Base-by-base conservation (phyloP, 1,284 basidiomycete species). In the Boletus holoroseus region DNA sequence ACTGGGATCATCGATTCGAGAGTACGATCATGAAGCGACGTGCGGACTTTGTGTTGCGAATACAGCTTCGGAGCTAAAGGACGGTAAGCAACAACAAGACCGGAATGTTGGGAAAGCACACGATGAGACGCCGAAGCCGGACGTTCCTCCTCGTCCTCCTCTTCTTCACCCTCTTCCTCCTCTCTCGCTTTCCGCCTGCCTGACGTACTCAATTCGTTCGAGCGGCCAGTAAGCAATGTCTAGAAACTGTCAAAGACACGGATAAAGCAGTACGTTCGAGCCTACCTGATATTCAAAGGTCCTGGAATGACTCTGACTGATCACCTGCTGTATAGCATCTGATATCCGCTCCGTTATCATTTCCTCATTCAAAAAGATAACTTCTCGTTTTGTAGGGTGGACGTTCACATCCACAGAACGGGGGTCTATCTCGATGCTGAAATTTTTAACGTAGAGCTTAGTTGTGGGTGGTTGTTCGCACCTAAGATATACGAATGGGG, bases 321-420 rank as follows among this genome's bases (percentile, higher is more conserved):
- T 76, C n/a, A 94, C 72, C 20, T 76, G 71, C 55, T 90, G 84
- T 1, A 96, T 73, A 0, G 75, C 76, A 56, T 87, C 81, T n/a
- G 88, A 83, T 43, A 99, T 82, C 7, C 73, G 74, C 58, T 93
- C 85, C 4, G 88, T 86, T 58, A 98, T 91, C 12, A 77, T 77
- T 48, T 98, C 96, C 67, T 99, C 93, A 58, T 97, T 83, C 49
- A 98, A 71, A 62, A 99, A 99, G 59, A 94, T 91, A 0, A 97
- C 93, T 68, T 98, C 94, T 34, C 89, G 87, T 69, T 99, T 99
- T 1, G 96, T 99, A 0, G 96, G 96, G 67, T 98, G 95, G 0
- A 99, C 94, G 61, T 99, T 99, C 51, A 98, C 94, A 62, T 99
- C 96, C 9, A 99, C 86, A 27, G 88, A 85, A 31, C 82, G 78